These are phyloP conservation scores for Ascochyta fabae DNA, from an alignment of 2,329 filamentous ascomycete genomes.

Conservation along the genomic window DNA sequence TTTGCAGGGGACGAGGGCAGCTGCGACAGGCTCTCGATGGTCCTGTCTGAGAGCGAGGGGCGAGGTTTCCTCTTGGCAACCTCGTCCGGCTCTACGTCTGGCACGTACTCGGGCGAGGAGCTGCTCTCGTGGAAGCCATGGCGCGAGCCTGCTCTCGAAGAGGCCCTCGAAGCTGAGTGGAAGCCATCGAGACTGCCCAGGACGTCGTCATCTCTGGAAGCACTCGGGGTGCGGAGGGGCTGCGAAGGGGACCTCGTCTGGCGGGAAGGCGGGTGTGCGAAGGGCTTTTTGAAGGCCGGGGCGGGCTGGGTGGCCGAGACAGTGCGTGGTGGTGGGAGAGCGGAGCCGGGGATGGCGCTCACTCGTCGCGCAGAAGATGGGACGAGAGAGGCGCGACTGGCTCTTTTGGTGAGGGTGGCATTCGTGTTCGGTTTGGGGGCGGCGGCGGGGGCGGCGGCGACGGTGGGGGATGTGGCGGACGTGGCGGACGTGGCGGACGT, in stretches of 20 bases:
- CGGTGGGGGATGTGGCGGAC: slow-evolving; percentile 1
- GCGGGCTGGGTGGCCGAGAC: slow-evolving; percentile 27
- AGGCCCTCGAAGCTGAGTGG: slow-evolving; percentile 50
- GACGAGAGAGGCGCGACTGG: slow-evolving; percentile 32
- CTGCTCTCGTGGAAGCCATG: slow-evolving; percentile 40
- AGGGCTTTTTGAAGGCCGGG: slow-evolving; percentile 47
- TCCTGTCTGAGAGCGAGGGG: slow-evolving; percentile 78
- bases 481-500: no score
- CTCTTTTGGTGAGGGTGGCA: background rate
- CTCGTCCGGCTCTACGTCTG: slow-evolving; percentile 22
- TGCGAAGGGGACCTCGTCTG: slow-evolving; percentile 35
- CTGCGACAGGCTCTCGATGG: slow-evolving; percentile 80
- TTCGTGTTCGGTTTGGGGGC: slow-evolving; percentile 22
- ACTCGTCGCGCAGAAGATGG: slow-evolving; percentile 31
- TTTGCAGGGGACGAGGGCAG: slow-evolving; percentile 74
- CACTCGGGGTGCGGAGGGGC: slow-evolving; percentile 14
- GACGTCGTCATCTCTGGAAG: slow-evolving; percentile 45
- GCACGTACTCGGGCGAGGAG: slow-evolving; percentile 28
- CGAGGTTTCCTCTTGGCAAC: slow-evolving; percentile 48
- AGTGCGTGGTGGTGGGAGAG: slow-evolving; percentile 20
- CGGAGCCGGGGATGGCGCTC: slow-evolving; percentile 29
- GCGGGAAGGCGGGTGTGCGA: slow-evolving; percentile 44
- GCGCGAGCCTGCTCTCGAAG: slow-evolving; percentile 47
- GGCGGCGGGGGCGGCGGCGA: slow-evolving; percentile 21
- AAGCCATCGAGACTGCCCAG: slow-evolving; percentile 53